Conservation (phyloP, 169 alveolate genomes). For the Plasmodium adleri region DNA sequence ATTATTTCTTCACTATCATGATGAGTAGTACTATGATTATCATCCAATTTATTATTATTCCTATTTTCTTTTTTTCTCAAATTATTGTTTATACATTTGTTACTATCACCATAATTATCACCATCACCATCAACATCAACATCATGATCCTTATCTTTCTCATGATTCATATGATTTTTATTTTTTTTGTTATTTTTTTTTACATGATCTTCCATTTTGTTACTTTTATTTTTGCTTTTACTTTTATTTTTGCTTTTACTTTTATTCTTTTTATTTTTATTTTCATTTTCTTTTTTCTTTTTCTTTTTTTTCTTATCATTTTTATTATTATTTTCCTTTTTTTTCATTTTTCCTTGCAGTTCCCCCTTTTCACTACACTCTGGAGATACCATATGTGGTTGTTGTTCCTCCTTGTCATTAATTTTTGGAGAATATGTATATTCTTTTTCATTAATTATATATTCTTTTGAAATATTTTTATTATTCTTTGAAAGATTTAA, state of each 20-base stretch:
- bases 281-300: not conserved
- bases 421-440: constrained; percentile 17
- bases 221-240: not conserved
- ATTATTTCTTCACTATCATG: constrained; percentile 20
- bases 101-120: too few species aligned
- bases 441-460: constrained; percentile 38
- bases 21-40: not conserved
- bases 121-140: not conserved
- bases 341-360: not conserved
- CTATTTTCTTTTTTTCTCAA: not conserved
- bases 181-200: not conserved
- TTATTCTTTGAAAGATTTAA: constrained; percentile 33
- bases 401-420: constrained; percentile 19
- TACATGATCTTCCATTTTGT: not conserved
- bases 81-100: too few species aligned
- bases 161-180: too few species aligned
- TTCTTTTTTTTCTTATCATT: not conserved
- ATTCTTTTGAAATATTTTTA: constrained; percentile 21
- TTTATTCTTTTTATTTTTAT: not conserved
- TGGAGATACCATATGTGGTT: not conserved
- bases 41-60: too few species aligned
- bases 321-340: constrained; percentile 12
- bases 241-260: not conserved
- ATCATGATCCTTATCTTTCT: not conserved
- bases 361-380: not conserved